Evolutionary conservation across 148 eudicot species (phyloP).

Genomic region (Beta vulgaris): DNA sequence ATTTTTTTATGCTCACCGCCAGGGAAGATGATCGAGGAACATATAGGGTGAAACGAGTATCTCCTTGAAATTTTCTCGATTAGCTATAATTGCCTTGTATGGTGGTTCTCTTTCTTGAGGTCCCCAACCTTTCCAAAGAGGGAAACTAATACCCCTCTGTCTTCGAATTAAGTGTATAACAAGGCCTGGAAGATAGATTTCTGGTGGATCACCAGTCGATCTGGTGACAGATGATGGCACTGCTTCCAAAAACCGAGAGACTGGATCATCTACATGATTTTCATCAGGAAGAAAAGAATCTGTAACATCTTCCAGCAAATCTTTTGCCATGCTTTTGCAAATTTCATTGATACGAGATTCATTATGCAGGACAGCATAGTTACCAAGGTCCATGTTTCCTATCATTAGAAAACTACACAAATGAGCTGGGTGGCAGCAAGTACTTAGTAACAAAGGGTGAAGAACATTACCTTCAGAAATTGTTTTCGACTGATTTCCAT

Average conservation of each 20-base stretch:
- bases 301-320: conserved; percentile 27
- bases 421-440: background rate
- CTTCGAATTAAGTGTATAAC: conserved; percentile 53
- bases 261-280: conserved; percentile 33
- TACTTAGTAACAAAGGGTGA: background rate
- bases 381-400: conserved; percentile 23
- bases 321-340: conserved; percentile 18
- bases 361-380: conserved; percentile 29
- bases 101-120: conserved; percentile 31
- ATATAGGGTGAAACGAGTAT: conserved; percentile 61
- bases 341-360: conserved; percentile 14
- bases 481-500: conserved; percentile 10
- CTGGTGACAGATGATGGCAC: conserved; percentile 42
- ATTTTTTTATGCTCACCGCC: conserved; percentile 48
- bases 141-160: conserved; percentile 29
- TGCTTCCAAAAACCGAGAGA: conserved; percentile 47
- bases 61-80: conserved; percentile 63
- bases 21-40: conserved; percentile 88
- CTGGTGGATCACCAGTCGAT: conserved; percentile 43
- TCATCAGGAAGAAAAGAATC: conserved; percentile 27
- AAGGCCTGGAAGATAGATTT: conserved; percentile 60
- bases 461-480: conserved; percentile 14
- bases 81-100: conserved; percentile 54
- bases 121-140: conserved; percentile 50
- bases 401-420: background rate